Evolutionary conservation across 1,139 yeast species (phyloP).

Genomic region (Pichia sorboxylosa): DNA sequence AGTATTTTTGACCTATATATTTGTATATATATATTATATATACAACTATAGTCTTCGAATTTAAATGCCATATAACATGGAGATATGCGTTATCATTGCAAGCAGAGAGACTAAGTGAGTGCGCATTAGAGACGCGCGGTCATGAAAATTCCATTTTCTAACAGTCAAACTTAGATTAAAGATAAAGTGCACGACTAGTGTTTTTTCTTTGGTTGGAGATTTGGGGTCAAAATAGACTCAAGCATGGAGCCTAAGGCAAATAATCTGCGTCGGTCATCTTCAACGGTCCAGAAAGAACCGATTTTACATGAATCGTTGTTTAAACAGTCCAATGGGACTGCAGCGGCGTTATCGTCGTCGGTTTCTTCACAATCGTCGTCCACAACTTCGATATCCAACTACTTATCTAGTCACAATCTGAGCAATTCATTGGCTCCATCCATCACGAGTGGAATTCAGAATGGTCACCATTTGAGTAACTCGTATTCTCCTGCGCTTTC

Average conservation of each 20-base stretch:
- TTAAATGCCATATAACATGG: not conserved
- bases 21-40: not conserved
- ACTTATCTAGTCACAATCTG: too few species aligned
- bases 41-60: not conserved
- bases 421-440: too few species aligned
- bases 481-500: too few species aligned
- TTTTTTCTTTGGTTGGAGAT: not conserved
- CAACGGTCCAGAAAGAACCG: slow-evolving; percentile 6
- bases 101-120: not conserved
- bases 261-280: not conserved
- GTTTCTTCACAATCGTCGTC: slow-evolving; percentile 3
- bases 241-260: not conserved
- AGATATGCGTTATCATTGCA: not conserved
- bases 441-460: too few species aligned
- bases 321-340: slow-evolving; percentile 3
- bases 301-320: slow-evolving; percentile 9
- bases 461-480: too few species aligned
- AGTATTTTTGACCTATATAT: not conserved
- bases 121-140: not conserved
- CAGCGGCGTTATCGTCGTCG: too few species aligned
- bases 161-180: not conserved
- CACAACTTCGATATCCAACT: slow-evolving; percentile 1
- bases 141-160: not conserved
- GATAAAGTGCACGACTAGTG: not conserved
- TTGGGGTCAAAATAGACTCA: not conserved